phyloP scores from a whole-genome alignment of 2,329 filamentous ascomycete genomes.

The Phialemoniopsis sp. region DNA sequence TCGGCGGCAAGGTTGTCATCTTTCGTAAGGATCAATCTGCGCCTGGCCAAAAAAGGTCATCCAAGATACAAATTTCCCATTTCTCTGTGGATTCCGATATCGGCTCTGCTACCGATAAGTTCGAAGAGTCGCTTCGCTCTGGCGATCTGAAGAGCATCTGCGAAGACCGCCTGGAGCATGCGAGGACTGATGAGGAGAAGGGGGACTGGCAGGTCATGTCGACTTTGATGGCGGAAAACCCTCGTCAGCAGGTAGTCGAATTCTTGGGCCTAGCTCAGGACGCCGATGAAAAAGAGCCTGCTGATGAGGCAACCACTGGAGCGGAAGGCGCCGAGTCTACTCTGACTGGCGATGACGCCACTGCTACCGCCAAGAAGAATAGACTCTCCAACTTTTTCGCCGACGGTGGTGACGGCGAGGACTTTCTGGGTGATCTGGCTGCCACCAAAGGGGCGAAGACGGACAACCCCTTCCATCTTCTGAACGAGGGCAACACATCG shows the following conservation, averaged over 20 bases:
- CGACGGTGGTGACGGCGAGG: slow-evolving; percentile 70
- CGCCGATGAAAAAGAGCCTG: slow-evolving; percentile 34
- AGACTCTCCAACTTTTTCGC: slow-evolving; percentile 76
- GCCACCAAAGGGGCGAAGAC: slow-evolving; percentile 90
- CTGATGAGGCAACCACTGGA: slow-evolving; percentile 68
- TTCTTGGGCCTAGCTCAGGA: slow-evolving; percentile 75
- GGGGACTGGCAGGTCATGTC: slow-evolving; percentile 95
- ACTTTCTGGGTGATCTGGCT: slow-evolving; percentile 80
- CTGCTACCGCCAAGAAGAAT: slow-evolving; percentile 55
- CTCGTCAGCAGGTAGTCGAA: slow-evolving; percentile 80
- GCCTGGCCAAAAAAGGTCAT: slow-evolving; percentile 61
- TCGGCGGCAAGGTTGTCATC: slow-evolving; percentile 85
- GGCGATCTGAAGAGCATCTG: slow-evolving; percentile 79
- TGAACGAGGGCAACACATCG: slow-evolving; percentile 76
- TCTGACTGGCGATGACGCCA: slow-evolving; percentile 61
- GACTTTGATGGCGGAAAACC: slow-evolving; percentile 78
- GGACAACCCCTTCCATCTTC: slow-evolving; percentile 89
- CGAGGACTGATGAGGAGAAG: slow-evolving; percentile 85
- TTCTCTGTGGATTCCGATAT: slow-evolving; percentile 86
- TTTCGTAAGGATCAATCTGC: slow-evolving; percentile 58
- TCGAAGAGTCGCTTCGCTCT: slow-evolving; percentile 75
- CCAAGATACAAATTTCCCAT: slow-evolving; percentile 78
- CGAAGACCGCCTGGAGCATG: slow-evolving; percentile 68
- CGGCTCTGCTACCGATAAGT: slow-evolving; percentile 78
- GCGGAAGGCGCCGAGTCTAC: slow-evolving; percentile 84